These are phyloP conservation scores for Biscogniauxia mediterranea DNA, from an alignment of 2,329 filamentous ascomycete genomes.

Conservation along the genomic window DNA sequence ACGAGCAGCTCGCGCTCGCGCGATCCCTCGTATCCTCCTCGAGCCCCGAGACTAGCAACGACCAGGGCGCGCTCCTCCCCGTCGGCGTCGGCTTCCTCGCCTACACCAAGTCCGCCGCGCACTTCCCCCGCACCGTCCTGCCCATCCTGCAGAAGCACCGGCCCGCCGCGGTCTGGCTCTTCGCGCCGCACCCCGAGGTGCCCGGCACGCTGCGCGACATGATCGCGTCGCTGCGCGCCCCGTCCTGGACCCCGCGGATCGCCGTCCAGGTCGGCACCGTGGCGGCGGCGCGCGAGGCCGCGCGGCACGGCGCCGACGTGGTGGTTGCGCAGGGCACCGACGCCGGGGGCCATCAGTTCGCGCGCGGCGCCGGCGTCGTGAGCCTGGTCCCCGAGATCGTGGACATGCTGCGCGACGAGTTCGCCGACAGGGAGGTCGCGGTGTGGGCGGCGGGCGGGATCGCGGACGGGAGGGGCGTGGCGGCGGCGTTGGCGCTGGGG, in stretches of 20 bases:
- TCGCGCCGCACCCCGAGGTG: constrained; percentile 50
- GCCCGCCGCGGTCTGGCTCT: constrained; percentile 65
- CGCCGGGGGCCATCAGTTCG: constrained; percentile 52
- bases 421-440: constrained; percentile 24
- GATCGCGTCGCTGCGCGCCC: constrained; percentile 15
- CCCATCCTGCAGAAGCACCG: constrained; percentile 51
- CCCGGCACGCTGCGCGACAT: constrained; percentile 22
- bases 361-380: constrained; percentile 43
- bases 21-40: constrained; percentile 21
- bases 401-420: constrained; percentile 37
- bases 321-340: constrained; percentile 53
- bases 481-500: constrained; percentile 47
- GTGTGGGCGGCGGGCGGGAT: constrained; percentile 51
- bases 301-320: constrained; percentile 40
- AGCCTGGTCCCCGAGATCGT: constrained; percentile 48
- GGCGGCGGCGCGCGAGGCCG: constrained; percentile 40
- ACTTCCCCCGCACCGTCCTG: constrained; percentile 44
- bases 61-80: constrained; percentile 36
- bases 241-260: constrained; percentile 37
- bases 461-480: constrained; percentile 44
- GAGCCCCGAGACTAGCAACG: constrained; percentile 24
- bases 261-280: constrained; percentile 53
- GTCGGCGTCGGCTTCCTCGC: constrained; percentile 64
- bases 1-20: constrained; percentile 31
- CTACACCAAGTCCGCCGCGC: constrained; percentile 41